Evolutionary conservation across 352 stramenopile species (phyloP).

Genomic region (Globisporangium abappressorium): DNA sequence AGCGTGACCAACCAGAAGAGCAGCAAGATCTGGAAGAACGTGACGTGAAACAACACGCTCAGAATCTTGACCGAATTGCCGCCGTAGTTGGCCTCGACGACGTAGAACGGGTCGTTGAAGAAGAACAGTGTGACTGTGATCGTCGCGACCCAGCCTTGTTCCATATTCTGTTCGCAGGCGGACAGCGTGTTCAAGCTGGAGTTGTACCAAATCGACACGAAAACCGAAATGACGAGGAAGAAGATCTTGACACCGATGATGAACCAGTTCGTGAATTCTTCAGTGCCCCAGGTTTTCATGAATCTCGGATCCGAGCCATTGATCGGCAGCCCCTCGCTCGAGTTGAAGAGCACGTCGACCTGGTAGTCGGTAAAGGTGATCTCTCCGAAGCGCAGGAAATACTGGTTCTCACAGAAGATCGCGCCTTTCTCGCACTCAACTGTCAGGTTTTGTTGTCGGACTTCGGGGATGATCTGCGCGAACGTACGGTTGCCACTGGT

Average conservation of each 20-base stretch:
- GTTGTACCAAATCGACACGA: conserved; percentile 44
- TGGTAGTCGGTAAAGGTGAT: conserved; percentile 59
- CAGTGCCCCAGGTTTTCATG: conserved; percentile 50
- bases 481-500: conserved; percentile 32
- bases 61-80: conserved; percentile 49
- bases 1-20: conserved; percentile 61
- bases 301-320: conserved; percentile 44
- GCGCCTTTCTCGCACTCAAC: conserved; percentile 33
- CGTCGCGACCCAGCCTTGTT: conserved; percentile 53
- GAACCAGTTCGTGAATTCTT: conserved; percentile 53
- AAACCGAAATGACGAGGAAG: conserved; percentile 39
- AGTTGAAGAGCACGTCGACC: conserved; percentile 59
- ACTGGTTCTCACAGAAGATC: conserved; percentile 36
- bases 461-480: conserved; percentile 34
- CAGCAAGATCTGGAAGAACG: conserved; percentile 58
- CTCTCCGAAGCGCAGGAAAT: conserved; percentile 50
- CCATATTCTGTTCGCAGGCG: conserved; percentile 50
- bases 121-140: conserved; percentile 43
- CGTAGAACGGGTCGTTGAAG: conserved; percentile 66
- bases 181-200: conserved; percentile 39
- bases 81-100: conserved; percentile 40
- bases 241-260: conserved; percentile 58
- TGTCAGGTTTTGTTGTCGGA: conserved; percentile 31
- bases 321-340: conserved; percentile 32
- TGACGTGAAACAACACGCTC: conserved; percentile 51